Evolutionary conservation across 2,329 filamentous ascomycete genomes (phyloP), one percentile per base, ranked within the genome.

Genomic region (Aureobasidium vineae): DNA sequence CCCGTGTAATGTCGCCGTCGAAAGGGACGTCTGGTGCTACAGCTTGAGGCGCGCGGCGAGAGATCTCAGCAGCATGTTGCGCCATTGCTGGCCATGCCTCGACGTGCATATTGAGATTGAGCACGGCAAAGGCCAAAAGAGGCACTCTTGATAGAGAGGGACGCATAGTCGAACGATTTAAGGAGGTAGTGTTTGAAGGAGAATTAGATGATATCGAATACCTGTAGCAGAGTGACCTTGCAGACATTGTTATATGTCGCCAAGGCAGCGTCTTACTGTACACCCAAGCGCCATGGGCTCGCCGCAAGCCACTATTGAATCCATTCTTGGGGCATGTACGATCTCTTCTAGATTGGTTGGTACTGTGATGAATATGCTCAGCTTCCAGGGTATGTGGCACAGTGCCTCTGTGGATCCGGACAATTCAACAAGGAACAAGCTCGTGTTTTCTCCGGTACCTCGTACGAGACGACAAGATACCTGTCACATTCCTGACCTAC

Each of bases 81-180:
- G 54, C 54, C 40, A 59, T 59, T 45, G 54, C 54, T 33, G 54
- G 54, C 54, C 54, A 59, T 59, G 54, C 54, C 19, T 59, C 26
- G 40, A 33, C 54, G 31, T 59, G 54, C 15, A 21, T 15, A 31
- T 43, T 59, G 54, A 59, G 40, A 28, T 59, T 59, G 16, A 59
- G 54, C 21, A 19, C 10, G 7, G 45, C 8, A 13, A 45, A 33
- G n/a, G 54, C 40, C 26, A 59, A 33, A 43, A 45, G 54, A 59
- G 38, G 26, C 23, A 23, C 26, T 11, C 23, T 26, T 47, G 43
- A 47, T 6, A 45, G 28, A 33, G 54, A 45, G 40, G 45, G 1
- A 33, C 40, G 54, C 54, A 59, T 59, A 23, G n/a, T 38, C 43
- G 54, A 16, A 10, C n/a, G 10, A 8, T 45, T 26, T 8, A 33